Conservation (phyloP, 352 stramenopile genomes). For the Phytophthora megakarya region DNA sequence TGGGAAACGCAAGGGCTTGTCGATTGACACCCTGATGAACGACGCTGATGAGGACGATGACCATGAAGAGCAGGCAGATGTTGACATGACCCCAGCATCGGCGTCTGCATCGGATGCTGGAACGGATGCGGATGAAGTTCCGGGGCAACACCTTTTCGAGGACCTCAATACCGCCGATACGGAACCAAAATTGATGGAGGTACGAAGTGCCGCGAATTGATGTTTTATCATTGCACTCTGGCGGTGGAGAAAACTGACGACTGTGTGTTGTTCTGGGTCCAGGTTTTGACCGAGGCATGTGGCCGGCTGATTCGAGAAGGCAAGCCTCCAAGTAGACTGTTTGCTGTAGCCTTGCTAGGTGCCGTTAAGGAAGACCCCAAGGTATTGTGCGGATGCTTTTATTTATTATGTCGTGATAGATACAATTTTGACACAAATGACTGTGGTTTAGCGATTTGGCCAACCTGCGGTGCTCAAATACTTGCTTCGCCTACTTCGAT, state of each 20-base stretch:
- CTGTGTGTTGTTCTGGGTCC: not conserved
- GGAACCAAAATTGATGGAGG: constrained; percentile 61
- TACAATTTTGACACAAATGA: constrained; percentile 3
- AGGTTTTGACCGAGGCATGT: constrained; percentile 61
- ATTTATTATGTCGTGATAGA: not conserved
- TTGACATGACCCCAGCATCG: constrained; percentile 30
- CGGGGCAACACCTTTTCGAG: constrained; percentile 59
- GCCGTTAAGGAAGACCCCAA: constrained; percentile 59
- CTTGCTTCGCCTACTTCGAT: constrained; percentile 75
- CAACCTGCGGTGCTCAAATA: constrained; percentile 75
- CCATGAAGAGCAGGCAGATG: constrained; percentile 24
- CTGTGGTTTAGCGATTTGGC: constrained; percentile 47
- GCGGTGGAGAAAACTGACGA: not conserved
- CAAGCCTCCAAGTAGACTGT: constrained; percentile 58
- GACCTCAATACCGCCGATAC: constrained; percentile 40
- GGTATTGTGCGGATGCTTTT: constrained; percentile 17
- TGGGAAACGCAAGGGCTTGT: constrained; percentile 53
- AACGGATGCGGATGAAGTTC: constrained; percentile 40
- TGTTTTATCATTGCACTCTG: not conserved
- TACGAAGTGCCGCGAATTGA: constrained; percentile 7
- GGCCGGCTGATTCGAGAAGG: constrained; percentile 60
- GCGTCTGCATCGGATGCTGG: constrained; percentile 33
- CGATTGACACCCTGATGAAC: constrained; percentile 66
- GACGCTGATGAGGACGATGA: constrained; percentile 41
- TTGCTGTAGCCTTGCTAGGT: constrained; percentile 63